Base-by-base conservation (phyloP, 768 basidiomycete genomes). In the Leccinum variicolor region DNA sequence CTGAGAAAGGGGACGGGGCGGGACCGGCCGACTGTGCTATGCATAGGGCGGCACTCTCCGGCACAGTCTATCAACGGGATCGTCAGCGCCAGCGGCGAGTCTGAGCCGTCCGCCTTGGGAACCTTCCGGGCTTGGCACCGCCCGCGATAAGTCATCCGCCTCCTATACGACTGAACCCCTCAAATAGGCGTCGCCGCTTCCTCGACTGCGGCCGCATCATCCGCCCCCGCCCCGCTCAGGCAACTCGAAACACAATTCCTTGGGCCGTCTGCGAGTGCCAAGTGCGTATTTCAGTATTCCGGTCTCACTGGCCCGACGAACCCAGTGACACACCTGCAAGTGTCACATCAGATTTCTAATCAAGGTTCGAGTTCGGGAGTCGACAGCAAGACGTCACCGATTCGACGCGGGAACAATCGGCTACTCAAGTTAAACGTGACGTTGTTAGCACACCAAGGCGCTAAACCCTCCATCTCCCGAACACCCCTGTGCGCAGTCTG, bases 231-330 rank as follows among this genome's bases (percentile, higher is more conserved):
- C 33, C 33, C n/a, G 9, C 39, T 19, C 56, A 26, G 31, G 19
- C 3, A 21, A 4, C 10, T 6, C 21, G 31, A 43, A 34, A 9
- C 13, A 4, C 64, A 62, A 13, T 23, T 23, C 10, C 52, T 59
- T 3, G 57, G 11, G 23, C 57, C 53, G 19, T 53, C 49, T 23
- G 26, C 57, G 14, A 61, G 50, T 17, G 23, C 56, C 47, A 52
- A 19, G 31, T 64, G 56, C 58, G 17, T 60, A 61, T 34, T 41
- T 57, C 25, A 62, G 49, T 28, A 60, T 28, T 17, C 39, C 39
- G 39, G 33, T 15, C 14, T 14, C 39, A 41, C 39, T 43, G 11
- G 5, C 36, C 36, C 36, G 10, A 41, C 39, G n/a, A 41, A n/a
- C n/a, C 39, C 39, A 41, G 17, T 9, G 36, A 39, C 17, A n/a